Evolutionary conservation across 2,329 filamentous ascomycete genomes (phyloP).

Genomic region (Colletotrichum sp.): DNA sequence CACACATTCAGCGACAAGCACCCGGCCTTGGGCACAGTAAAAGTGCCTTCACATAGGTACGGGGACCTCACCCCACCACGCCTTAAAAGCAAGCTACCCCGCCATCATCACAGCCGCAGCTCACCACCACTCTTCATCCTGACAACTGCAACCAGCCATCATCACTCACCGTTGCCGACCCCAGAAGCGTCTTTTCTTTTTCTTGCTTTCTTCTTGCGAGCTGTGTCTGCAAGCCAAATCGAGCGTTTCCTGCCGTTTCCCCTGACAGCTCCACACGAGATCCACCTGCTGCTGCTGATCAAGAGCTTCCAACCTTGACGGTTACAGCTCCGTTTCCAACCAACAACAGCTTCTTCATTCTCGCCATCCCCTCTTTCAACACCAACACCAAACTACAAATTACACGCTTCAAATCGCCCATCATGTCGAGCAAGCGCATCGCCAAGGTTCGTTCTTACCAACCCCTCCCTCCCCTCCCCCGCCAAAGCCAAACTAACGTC

Average conservation of each 20-base stretch:
- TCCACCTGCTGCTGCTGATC: not conserved
- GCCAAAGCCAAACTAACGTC: slow-evolving; percentile 20
- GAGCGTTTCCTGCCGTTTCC: not conserved
- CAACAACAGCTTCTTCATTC: not conserved
- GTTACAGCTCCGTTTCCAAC: not conserved
- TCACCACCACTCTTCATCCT: not conserved
- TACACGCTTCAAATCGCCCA: slow-evolving; percentile 7
- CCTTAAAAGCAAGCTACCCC: slow-evolving; percentile 16
- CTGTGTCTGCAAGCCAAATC: not conserved
- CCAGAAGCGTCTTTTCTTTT: not conserved
- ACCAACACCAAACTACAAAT: not conserved
- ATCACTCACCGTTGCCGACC: not conserved
- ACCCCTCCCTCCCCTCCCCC: not conserved
- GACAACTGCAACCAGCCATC: not conserved
- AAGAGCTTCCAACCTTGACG: slow-evolving; percentile 1
- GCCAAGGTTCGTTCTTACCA: slow-evolving; percentile 38
- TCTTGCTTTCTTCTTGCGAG: not conserved
- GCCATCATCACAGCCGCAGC: slow-evolving; percentile 6
- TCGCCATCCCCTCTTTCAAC: not conserved
- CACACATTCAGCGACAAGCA: not conserved
- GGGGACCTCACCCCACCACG: slow-evolving; percentile 10
- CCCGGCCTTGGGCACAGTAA: not conserved
- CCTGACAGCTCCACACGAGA: not conserved
- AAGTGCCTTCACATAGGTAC: not conserved
- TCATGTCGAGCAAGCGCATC: slow-evolving; percentile 51